phyloP scores from a whole-genome alignment of 1,284 basidiomycete species.

The Amylostereum chailletii region DNA sequence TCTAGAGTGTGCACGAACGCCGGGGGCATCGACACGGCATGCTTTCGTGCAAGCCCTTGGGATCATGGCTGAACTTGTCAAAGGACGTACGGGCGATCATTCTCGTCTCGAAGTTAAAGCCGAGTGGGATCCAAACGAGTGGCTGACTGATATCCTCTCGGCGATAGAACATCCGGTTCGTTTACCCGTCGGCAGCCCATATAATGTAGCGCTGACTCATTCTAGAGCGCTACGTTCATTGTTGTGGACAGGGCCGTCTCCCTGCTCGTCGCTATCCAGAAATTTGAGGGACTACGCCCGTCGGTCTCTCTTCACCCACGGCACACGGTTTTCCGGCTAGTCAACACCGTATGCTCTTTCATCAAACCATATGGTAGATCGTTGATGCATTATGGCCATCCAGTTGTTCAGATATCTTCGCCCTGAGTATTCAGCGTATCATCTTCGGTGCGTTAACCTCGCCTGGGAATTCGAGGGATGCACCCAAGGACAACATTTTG shows the following conservation, averaged over 20 bases:
- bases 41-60: conserved; percentile 40
- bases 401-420: conserved; percentile 75
- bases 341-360: conserved; percentile 28
- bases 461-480: conserved; percentile 77
- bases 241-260: conserved; percentile 60
- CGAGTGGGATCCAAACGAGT: conserved; percentile 46
- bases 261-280: conserved; percentile 48
- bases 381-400: conserved; percentile 6
- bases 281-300: conserved; percentile 41
- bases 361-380: neutral
- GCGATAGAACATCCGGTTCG: conserved; percentile 47
- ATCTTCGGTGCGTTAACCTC: conserved; percentile 77
- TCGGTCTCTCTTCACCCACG: conserved; percentile 46
- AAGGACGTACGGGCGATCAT: conserved; percentile 27
- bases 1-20: conserved; percentile 31
- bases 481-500: conserved; percentile 56
- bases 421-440: conserved; percentile 62
- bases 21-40: conserved; percentile 24
- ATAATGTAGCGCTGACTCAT: conserved; percentile 7
- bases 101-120: conserved; percentile 24
- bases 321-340: conserved; percentile 44
- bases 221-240: conserved; percentile 54
- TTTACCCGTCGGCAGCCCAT: conserved; percentile 1
- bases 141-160: conserved; percentile 43
- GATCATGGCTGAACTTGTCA: conserved; percentile 41